These are phyloP conservation scores for Aspergillus candidus DNA, from an alignment of 2,329 filamentous ascomycete species.

Conservation along the genomic window DNA sequence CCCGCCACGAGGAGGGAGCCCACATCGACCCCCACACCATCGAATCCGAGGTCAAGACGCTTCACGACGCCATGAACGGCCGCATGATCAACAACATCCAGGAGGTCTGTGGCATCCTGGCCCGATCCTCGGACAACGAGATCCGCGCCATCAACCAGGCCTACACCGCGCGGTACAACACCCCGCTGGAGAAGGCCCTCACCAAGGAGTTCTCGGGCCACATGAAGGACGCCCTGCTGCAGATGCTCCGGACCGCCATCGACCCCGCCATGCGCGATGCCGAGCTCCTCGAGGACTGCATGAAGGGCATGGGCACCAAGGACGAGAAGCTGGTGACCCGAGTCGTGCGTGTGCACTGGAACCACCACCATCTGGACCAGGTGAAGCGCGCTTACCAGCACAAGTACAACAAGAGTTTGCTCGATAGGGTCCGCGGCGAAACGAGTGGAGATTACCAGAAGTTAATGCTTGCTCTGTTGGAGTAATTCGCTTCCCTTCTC, in stretches of 20 bases:
- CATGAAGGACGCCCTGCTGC: slow-evolving; percentile 78
- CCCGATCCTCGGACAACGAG: slow-evolving; percentile 70
- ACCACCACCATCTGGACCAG: slow-evolving; percentile 64
- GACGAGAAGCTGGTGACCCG: slow-evolving; percentile 71
- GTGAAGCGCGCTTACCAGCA: slow-evolving; percentile 73
- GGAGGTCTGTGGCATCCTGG: slow-evolving; percentile 69
- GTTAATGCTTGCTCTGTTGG: slow-evolving; percentile 63
- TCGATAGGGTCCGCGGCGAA: slow-evolving; percentile 68
- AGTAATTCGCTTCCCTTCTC: slow-evolving; percentile 22
- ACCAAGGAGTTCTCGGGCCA: slow-evolving; percentile 82
- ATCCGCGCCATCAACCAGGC: slow-evolving; percentile 71
- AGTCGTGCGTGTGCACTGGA: slow-evolving; percentile 80
- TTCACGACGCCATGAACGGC: slow-evolving; percentile 72
- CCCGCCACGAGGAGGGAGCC: slow-evolving; percentile 68
- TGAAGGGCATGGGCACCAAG: slow-evolving; percentile 83
- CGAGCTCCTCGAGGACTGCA: slow-evolving; percentile 71
- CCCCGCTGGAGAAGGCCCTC: slow-evolving; percentile 65
- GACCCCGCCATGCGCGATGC: slow-evolving; percentile 85
- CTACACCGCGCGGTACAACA: slow-evolving; percentile 68
- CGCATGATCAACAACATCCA: slow-evolving; percentile 45
- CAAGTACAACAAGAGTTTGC: slow-evolving; percentile 62
- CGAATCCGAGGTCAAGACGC: slow-evolving; percentile 66
- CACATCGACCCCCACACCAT: slow-evolving; percentile 68
- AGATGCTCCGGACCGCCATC: slow-evolving; percentile 68
- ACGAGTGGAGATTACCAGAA: slow-evolving; percentile 77